Conservation (phyloP, 179 eudicot genomes). For the Sideroxylon spinosum region DNA sequence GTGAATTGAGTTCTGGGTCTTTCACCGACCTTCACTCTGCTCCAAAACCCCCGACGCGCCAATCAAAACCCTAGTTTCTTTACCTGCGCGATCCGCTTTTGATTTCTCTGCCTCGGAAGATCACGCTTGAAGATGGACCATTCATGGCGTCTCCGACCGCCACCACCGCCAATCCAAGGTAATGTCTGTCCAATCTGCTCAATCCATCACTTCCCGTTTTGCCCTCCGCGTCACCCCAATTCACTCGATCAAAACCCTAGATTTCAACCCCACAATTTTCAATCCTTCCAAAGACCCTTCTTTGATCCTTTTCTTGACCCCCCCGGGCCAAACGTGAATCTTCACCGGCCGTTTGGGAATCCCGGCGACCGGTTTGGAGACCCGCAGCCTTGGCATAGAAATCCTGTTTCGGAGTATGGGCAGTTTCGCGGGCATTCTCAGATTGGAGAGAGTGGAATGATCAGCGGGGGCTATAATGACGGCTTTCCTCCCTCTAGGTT, state of each 20-base stretch:
- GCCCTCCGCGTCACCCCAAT: constrained; percentile 36
- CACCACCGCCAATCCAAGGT: constrained; percentile 39
- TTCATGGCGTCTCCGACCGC: constrained; percentile 55
- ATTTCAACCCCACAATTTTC: constrained; percentile 19
- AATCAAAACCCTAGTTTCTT: not conserved
- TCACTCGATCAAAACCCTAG: constrained; percentile 29
- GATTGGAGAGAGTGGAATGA: constrained; percentile 23
- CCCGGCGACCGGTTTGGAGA: constrained; percentile 28
- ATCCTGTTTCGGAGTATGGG: constrained; percentile 29
- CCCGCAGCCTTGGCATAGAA: constrained; percentile 33
- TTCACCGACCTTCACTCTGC: not conserved
- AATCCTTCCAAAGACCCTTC: constrained; percentile 21
- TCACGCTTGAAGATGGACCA: constrained; percentile 48
- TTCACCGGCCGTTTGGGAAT: constrained; percentile 18
- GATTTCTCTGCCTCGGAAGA: not conserved
- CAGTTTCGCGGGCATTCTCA: constrained; percentile 13
- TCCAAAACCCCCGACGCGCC: not conserved
- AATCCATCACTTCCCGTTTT: constrained; percentile 69
- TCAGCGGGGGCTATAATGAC: constrained; percentile 12
- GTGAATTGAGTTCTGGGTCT: not conserved
- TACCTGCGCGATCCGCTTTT: not conserved
- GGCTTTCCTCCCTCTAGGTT: constrained; percentile 6
- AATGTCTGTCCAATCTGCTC: constrained; percentile 66
- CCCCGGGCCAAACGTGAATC: not conserved
- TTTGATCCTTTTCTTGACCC: constrained; percentile 13